phyloP scores from a whole-genome alignment of 2,329 filamentous ascomycete genomes.

The Cordyceps sp. region DNA sequence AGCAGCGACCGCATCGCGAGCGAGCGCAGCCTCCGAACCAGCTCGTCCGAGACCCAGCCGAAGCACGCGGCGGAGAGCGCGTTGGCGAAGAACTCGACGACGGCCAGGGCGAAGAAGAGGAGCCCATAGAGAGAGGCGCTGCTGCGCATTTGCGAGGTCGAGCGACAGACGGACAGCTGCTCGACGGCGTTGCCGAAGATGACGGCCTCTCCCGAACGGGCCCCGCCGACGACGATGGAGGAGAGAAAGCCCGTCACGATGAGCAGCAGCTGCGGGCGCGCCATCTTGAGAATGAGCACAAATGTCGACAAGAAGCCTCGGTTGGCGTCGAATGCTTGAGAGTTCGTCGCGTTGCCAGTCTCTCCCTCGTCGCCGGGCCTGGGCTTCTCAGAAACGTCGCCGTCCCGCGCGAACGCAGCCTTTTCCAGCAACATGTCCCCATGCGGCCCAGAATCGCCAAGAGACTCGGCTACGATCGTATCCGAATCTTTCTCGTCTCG shows the following conservation, averaged over 20 bases:
- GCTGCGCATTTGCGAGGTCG: conserved; percentile 17
- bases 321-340: conserved; percentile 16
- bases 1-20: conserved; percentile 49
- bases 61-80: conserved; percentile 36
- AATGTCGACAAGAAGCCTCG: conserved; percentile 7
- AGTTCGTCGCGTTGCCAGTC: neutral
- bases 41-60: conserved; percentile 37
- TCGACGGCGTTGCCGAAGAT: conserved; percentile 26
- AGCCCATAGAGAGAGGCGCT: conserved; percentile 31
- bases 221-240: conserved; percentile 32
- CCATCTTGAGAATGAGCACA: conserved; percentile 1
- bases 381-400: neutral
- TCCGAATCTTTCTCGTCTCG: neutral
- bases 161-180: conserved; percentile 29
- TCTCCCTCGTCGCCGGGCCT: neutral
- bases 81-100: conserved; percentile 32
- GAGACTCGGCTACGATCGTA: neutral
- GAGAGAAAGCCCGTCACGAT: neutral
- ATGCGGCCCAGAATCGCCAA: neutral
- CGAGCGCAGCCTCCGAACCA: conserved; percentile 46
- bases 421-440: neutral
- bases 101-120: conserved; percentile 38
- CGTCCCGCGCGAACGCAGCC: neutral
- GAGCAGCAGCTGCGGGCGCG: neutral
- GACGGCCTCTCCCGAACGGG: conserved; percentile 35